phyloP scores from a whole-genome alignment of 2,329 filamentous ascomycete species.

The Cordyceps cateniannulata region DNA sequence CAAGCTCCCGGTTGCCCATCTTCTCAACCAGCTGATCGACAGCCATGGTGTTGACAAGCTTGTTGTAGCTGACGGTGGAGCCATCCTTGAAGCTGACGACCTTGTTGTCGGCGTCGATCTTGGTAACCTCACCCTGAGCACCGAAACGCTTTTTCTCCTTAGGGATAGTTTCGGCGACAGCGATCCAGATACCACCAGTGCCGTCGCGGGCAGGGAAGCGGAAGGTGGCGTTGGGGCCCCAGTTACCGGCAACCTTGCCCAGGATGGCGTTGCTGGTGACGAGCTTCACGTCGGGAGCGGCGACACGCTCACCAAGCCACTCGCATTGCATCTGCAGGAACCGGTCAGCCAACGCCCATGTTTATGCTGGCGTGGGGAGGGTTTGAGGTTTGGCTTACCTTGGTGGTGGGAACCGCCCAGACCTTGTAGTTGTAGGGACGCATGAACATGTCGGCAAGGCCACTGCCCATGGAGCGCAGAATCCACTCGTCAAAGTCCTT shows the following conservation, averaged over 20 bases:
- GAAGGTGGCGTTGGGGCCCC: conserved; percentile 98
- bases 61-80: conserved; percentile 79
- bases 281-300: conserved; percentile 89
- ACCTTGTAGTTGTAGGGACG: conserved; percentile 99
- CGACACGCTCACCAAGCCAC: conserved; percentile 98
- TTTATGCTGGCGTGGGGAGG: background rate
- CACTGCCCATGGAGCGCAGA: conserved; percentile 79
- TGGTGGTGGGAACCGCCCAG: conserved; percentile 96
- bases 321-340: conserved; percentile 83
- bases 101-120: conserved; percentile 82
- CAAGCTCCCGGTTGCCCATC: conserved; percentile 82
- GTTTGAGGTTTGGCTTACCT: conserved; percentile 51
- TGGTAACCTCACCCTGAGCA: conserved; percentile 73
- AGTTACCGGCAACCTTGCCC: conserved; percentile 92
- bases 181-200: conserved; percentile 98
- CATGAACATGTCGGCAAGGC: conserved; percentile 96
- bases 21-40: conserved; percentile 81
- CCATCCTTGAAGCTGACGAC: conserved; percentile 76
- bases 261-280: conserved; percentile 93
- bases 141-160: conserved; percentile 89
- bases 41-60: conserved; percentile 93
- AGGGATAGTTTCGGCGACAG: conserved; percentile 87
- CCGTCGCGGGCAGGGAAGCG: conserved; percentile 93
- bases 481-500: conserved; percentile 99
- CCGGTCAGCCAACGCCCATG: conserved; percentile 11